phyloP scores from a whole-genome alignment of 208 protist genomes.

The Trypanosoma platydactyli region DNA sequence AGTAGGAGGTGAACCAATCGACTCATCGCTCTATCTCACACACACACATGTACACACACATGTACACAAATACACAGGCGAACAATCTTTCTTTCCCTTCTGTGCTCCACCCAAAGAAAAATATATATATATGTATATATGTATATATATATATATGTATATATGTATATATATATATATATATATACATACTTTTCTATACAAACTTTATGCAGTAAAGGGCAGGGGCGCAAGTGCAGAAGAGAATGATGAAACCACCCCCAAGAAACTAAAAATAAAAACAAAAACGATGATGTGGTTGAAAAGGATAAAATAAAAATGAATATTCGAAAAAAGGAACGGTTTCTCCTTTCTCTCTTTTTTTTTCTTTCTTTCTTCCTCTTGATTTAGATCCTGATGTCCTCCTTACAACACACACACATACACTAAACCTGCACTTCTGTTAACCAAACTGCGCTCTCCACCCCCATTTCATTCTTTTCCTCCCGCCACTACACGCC shows the following conservation, averaged over 20 bases:
- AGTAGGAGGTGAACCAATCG: constrained; percentile 16
- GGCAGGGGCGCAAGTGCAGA: no score
- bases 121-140: constrained; percentile 23
- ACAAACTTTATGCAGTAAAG: no score
- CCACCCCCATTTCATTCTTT: no score
- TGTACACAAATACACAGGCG: not conserved
- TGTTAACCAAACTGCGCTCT: no score
- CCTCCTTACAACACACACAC: not conserved
- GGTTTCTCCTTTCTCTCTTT: no score
- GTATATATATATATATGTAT: constrained; percentile 21
- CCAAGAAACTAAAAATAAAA: constrained; percentile 14
- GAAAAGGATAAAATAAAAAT: constrained; percentile 24
- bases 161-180: constrained; percentile 9
- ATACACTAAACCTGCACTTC: no score
- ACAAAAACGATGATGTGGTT: no score
- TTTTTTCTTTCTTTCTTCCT: constrained; percentile 9
- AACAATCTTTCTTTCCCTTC: not conserved
- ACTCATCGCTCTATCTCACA: not conserved
- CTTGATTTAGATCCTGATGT: not conserved
- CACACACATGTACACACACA: no score
- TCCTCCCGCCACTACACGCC: no score
- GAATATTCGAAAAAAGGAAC: constrained; percentile 20
- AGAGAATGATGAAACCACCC: constrained; percentile 18
- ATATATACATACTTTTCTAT: not conserved
- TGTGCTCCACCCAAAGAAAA: not conserved